Base-by-base conservation (phyloP, 306 rosid genomes). In the Pyrus communis region DNA sequence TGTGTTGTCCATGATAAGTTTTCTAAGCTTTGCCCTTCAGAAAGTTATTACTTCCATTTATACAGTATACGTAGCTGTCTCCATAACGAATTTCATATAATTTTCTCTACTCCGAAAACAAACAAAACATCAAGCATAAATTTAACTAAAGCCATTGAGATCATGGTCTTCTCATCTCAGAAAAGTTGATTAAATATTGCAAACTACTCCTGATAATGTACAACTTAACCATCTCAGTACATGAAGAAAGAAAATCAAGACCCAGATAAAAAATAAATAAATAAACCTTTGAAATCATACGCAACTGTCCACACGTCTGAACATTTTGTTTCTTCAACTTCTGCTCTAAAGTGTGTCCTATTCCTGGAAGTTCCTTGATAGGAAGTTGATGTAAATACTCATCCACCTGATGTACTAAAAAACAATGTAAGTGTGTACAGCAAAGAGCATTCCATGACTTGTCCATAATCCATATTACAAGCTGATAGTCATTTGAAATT, bases 321-420 rank as follows among this genome's bases (percentile, higher is more conserved):
- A 92, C 75, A 77, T 86, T 85, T 81, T 35, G 86, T 81, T 82
- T 86, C 88, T 81, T 94, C 90, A 94, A 85, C 79, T 89, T 94
- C 84, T 92, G 92, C 86, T 82, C 92, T 74, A 90, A 84, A 86
- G 80, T 87, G 80, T 78, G 71, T 40, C 98, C 98, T 78, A 94
- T 89, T 76, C 98, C 97, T 43, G 98, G 98, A 83, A 94, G 96
- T 72, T 84, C 86, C 81, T 85, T 85, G 64, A 92, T 90, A 74
- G 97, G 92, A 78, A 94, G 91, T 82, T 79, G 91, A 82, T 74
- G 38, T 78, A 94, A 86, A 84, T 87, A 87, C 76, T 87, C 90
- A 75, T 87, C 93, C 66, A 86, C 97, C 98, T 94, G 82, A 66
- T 81, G 82, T 67, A 75, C 70, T 9, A 55, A 76, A 78, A 77